Base-by-base conservation (phyloP, 352 stramenopile genomes). In the Phytophthora fragariaefolia region DNA sequence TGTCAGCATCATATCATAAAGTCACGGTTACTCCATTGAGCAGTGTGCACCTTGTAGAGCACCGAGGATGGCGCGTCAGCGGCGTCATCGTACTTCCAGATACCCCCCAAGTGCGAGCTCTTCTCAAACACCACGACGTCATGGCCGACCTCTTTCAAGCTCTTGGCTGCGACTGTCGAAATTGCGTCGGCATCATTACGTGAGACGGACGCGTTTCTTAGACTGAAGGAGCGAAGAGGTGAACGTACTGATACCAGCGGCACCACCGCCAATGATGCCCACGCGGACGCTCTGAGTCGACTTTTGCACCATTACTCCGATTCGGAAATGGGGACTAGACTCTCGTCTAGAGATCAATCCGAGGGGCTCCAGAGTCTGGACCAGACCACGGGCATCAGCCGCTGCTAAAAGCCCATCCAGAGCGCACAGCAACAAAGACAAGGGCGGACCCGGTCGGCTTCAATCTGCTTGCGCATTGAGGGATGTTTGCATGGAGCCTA, bases 11-110 rank as follows among this genome's bases (percentile, higher is more conserved):
- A 46, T 32, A 17, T 20, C 36, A 23, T 18, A 17, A 24, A 47
- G 15, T 6, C 40, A 47, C 2, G 9, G 9, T 34, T 43, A 46
- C 43, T 20, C 4, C 34, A 36, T 51, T 9, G 53, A 32, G 13
- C 38, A 40, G 1, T 1, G 15, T 53, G 15, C 6, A 89, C 83
- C 74, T 91, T 77, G 66, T 92, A 92, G 38, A 92, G 71, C 71
- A 90, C 49, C 1, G 69, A 77, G 26, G 64, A 74, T 20, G 59
- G 65, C 8, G 83, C 76, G 47, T 89, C 80, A 0, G 71, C 54
- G 24, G 66, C 62, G 17, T 82, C 80, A 26, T 88, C 73, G 63
- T 90, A 92, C 48, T 83, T 88, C 83, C 83, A 91, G n/a, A 92
- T 80, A 28, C 82, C 83, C 22, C 83, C 83, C 15, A 83, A 47